Base-by-base conservation (phyloP, 352 stramenopile species). In the Pythium guiyangense region DNA sequence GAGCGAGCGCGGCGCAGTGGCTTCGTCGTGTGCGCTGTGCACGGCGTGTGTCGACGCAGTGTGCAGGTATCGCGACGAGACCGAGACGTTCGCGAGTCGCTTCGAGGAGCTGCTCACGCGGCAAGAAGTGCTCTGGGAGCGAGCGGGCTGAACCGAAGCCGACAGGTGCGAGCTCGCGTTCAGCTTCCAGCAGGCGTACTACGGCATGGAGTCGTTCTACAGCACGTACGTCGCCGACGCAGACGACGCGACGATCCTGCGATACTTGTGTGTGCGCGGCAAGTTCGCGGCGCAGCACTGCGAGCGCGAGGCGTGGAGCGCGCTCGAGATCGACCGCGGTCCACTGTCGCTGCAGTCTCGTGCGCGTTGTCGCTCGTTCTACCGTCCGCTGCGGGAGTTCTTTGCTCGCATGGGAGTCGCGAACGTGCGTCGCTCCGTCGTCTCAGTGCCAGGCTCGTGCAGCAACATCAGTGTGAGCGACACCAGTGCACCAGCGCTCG, bases 161-260 rank as follows among this genome's bases (percentile, higher is more conserved):
- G 56, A 68, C 25, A 58, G 60, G 8, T 64, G 53, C 37, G 51
- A 64, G 37, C 48, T 58, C 9, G 43, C 50, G 17, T 68, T 55
- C 43, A 56, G 42, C 31, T 60, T 68, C 46, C 56, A 68, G 52
- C 43, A 64, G 47, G 52, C 51, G 17, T 68, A 60, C 40, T 64
- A 60, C 35, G 27, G 22, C 15, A 49, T 35, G 31, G 62, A 68
- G 29, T 46, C 40, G 26, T 67, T 62, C 37, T 54, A 55, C 35
- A n/a, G n/a, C n/a, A n/a, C n/a, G n/a, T n/a, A n/a, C n/a, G n/a
- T n/a, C n/a, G n/a, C n/a, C n/a, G n/a, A n/a, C n/a, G n/a, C n/a
- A n/a, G n/a, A n/a, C n/a, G n/a, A n/a, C n/a, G n/a, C n/a, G n/a
- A n/a, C n/a, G n/a, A n/a, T n/a, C n/a, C n/a, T n/a, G n/a, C n/a